phyloP scores from a whole-genome alignment of 2,329 filamentous ascomycete genomes.

The Mycosphaerella arachidis region DNA sequence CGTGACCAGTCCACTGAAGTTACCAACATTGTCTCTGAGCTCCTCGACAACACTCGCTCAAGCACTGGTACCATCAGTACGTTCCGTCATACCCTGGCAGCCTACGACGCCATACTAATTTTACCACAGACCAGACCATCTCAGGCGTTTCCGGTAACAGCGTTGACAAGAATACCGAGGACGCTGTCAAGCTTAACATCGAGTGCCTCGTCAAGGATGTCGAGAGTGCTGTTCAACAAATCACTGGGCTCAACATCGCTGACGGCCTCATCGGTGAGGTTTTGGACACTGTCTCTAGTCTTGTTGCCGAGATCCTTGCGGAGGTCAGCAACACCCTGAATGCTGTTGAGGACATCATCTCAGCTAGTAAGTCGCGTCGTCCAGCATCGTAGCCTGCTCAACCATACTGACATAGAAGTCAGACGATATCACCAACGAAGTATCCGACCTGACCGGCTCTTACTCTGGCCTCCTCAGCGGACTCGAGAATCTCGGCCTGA shows the following conservation, averaged over 20 bases:
- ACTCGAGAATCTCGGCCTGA: conserved; percentile 11
- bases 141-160: background rate
- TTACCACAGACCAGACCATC: background rate
- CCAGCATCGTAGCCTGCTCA: background rate
- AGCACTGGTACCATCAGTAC: conserved; percentile 6
- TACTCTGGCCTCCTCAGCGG: conserved; percentile 11
- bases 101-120: background rate
- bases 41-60: conserved; percentile 8
- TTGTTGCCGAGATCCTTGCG: conserved; percentile 8
- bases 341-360: conserved; percentile 9
- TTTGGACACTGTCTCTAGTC: conserved; percentile 1
- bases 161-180: conserved; percentile 2
- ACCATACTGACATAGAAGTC: background rate
- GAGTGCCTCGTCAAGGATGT: background rate
- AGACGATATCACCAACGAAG: conserved; percentile 8
- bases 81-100: background rate
- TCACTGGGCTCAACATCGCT: background rate
- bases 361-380: conserved; percentile 10
- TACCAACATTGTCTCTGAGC: conserved; percentile 9
- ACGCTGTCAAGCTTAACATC: background rate
- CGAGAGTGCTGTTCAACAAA: background rate
- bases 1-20: conserved; percentile 13
- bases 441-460: conserved; percentile 5
- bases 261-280: background rate
- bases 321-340: conserved; percentile 14